These are phyloP conservation scores for Alternaria sp. DNA, from an alignment of 2,329 filamentous ascomycete genomes.

Conservation along the genomic window DNA sequence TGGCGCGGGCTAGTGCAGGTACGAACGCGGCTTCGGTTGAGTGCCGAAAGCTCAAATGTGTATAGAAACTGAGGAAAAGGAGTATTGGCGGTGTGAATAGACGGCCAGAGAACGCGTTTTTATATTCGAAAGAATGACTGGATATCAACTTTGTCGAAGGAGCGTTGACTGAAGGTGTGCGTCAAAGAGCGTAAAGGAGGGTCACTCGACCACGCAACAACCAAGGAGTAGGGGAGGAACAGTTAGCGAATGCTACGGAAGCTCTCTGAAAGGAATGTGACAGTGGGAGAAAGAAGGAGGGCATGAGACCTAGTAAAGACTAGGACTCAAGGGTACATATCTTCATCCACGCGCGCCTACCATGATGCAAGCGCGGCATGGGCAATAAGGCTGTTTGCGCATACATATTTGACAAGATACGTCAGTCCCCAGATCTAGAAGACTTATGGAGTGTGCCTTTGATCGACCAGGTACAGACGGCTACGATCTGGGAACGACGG, in stretches of 20 bases:
- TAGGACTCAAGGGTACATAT: conserved; percentile 18
- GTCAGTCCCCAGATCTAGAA: conserved; percentile 17
- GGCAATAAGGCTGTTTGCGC: conserved; percentile 9
- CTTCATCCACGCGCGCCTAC: conserved; percentile 19
- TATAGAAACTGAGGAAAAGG: no score
- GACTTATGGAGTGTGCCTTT: conserved; percentile 17
- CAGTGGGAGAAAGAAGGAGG: conserved; percentile 22
- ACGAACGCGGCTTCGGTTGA: conserved; percentile 18
- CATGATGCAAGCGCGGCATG: background rate
- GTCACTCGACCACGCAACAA: conserved; percentile 14
- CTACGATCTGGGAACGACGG: conserved; percentile 32
- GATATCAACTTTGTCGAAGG: background rate
- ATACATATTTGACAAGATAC: conserved; percentile 32
- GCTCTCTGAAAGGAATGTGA: conserved; percentile 32
- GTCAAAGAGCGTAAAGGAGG: conserved; percentile 6
- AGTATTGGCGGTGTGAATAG: no score
- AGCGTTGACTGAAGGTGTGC: background rate
- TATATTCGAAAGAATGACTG: conserved; percentile 4
- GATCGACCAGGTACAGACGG: conserved; percentile 23
- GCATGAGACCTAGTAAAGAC: conserved; percentile 10
- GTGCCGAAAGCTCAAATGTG: background rate
- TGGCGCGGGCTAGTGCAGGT: conserved; percentile 28
- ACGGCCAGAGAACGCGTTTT: background rate
- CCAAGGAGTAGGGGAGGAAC: conserved; percentile 14
- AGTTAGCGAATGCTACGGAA: conserved; percentile 34